Evolutionary conservation across 148 eudicot species (phyloP).

Genomic region (Bassia scoparia): DNA sequence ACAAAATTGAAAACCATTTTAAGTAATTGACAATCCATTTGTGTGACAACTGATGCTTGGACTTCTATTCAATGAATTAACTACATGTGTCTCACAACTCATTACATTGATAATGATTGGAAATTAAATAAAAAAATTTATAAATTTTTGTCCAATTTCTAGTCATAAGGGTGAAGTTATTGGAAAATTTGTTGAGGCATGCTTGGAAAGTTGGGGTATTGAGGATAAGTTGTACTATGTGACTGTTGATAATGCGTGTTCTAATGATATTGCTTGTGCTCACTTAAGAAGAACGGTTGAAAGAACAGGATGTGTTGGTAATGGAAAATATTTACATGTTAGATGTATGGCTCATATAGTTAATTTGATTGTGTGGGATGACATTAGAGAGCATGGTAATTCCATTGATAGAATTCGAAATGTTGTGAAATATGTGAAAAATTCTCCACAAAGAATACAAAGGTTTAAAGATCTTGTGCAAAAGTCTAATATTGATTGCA

Average conservation of each 20-base stretch:
- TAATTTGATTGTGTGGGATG: not conserved
- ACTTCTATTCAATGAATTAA: not conserved
- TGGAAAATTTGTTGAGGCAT: not conserved
- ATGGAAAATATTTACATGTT: not conserved
- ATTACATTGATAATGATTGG: slow-evolving; percentile 2
- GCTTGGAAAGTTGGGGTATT: not conserved
- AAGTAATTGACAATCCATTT: not conserved
- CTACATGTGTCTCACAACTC: slow-evolving; percentile 3
- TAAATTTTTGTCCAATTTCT: not conserved
- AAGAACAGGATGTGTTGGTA: not conserved
- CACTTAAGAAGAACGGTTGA: no score
- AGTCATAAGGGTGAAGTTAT: not conserved
- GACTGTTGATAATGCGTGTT: slow-evolving; percentile 6
- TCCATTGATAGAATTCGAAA: no score
- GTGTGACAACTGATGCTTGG: slow-evolving; percentile 1
- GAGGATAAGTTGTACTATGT: not conserved
- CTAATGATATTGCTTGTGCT: slow-evolving; percentile 11
- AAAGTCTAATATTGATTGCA: not conserved
- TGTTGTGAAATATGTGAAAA: no score
- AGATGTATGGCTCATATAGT: not conserved
- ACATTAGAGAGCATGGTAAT: no score
- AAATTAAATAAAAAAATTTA: not conserved
- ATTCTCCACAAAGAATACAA: not conserved
- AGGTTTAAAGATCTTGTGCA: slow-evolving; percentile 1
- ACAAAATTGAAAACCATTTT: no score